phyloP scores from a whole-genome alignment of 1,284 basidiomycete species.

The Heterobasidion irregulare region DNA sequence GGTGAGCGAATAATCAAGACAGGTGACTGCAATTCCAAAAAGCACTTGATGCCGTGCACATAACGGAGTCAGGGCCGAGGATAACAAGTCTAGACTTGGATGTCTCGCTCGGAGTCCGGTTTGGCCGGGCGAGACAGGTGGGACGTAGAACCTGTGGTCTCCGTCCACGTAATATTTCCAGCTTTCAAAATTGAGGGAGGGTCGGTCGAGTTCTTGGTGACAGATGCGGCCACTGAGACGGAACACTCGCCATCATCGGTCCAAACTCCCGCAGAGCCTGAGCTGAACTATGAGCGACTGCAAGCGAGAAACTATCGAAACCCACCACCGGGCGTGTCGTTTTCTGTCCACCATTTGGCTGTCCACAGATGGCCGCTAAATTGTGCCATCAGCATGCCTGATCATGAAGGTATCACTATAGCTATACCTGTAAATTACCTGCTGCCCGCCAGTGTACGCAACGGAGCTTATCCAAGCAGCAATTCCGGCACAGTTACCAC shows the following conservation, averaged over 20 bases:
- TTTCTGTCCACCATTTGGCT: constrained; percentile 51
- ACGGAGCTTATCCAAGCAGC: constrained; percentile 38
- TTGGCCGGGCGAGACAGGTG: too few species aligned
- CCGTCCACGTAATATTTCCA: not conserved
- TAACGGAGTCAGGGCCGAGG: too few species aligned
- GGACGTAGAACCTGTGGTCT: too few species aligned
- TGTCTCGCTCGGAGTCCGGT: too few species aligned
- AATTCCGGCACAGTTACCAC: constrained; percentile 35
- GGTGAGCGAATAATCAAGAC: too few species aligned
- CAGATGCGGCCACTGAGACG: not conserved
- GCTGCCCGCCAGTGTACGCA: constrained; percentile 39
- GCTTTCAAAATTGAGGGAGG: not conserved
- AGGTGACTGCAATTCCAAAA: too few species aligned
- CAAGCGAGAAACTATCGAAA: not conserved
- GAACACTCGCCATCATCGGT: constrained; percentile 25
- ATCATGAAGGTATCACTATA: not conserved
- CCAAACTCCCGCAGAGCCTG: constrained; percentile 27
- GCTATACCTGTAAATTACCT: constrained; percentile 40
- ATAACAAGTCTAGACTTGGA: too few species aligned
- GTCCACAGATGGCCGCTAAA: constrained; percentile 37
- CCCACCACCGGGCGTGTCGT: constrained; percentile 42
- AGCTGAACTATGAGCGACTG: not conserved
- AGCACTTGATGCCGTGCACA: too few species aligned
- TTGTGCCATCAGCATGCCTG: not conserved
- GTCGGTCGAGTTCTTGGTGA: not conserved